A percentile compares a stretch with the other conserved stretches of the same genome.
Evolutionary conservation across 2,329 filamentous ascomycete species (phyloP).

Genomic region (Ascosphaera aggregata): DNA sequence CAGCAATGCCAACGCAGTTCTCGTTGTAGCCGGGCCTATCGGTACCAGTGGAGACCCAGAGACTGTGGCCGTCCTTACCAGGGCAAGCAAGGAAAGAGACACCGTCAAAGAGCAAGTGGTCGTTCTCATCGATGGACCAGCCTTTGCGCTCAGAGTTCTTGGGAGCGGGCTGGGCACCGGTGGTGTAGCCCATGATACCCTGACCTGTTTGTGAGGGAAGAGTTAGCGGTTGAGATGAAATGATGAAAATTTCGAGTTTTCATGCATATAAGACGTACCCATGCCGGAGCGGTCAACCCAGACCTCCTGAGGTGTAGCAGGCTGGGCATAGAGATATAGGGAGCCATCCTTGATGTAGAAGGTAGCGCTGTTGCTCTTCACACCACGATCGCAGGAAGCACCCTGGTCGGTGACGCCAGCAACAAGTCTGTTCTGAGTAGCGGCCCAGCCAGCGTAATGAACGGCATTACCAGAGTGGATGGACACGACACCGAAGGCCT

Average conservation of each 20-base stretch:
- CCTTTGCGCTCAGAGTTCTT: constrained; percentile 23
- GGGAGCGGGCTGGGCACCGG: constrained; percentile 18
- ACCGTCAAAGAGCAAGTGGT: constrained; percentile 25
- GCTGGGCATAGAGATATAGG: constrained; percentile 26
- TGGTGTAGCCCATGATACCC: constrained; percentile 30
- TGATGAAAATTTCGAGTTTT: background rate
- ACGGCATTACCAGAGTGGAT: constrained; percentile 27
- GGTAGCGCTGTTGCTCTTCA: constrained; percentile 20
- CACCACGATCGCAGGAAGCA: constrained; percentile 22
- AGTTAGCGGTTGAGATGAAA: background rate
- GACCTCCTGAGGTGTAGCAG: constrained; percentile 24
- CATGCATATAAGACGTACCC: constrained; percentile 19
- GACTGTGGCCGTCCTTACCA: constrained; percentile 19
- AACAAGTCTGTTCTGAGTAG: constrained; percentile 21
- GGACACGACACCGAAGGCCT: constrained; percentile 26
- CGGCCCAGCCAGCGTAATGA: constrained; percentile 25
- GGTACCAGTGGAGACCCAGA: constrained; percentile 11
- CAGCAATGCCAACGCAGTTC: constrained; percentile 14
- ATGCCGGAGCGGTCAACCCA: constrained; percentile 35
- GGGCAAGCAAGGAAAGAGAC: constrained; percentile 30
- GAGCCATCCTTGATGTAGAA: constrained; percentile 26
- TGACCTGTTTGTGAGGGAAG: constrained; percentile 17
- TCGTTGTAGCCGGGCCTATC: constrained; percentile 12
- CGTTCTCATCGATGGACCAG: constrained; percentile 23
- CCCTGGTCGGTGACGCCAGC: constrained; percentile 22